phyloP scores from a whole-genome alignment of 2,329 filamentous ascomycete species.

The Cladosporium halotolerans region DNA sequence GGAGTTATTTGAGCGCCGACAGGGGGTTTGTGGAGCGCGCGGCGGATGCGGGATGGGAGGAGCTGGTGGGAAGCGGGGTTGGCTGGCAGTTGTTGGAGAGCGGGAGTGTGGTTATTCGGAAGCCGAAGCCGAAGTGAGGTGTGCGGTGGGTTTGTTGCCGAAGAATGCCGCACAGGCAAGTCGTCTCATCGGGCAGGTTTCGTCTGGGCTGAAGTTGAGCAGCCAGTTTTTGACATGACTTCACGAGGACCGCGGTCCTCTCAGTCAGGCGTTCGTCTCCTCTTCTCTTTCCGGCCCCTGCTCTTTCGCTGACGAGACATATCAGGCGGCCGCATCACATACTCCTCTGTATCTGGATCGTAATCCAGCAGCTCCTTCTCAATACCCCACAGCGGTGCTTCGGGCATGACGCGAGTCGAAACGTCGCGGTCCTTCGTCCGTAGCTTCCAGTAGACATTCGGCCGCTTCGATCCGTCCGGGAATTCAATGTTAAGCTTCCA shows the following conservation, averaged over 20 bases:
- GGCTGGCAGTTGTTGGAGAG: constrained; percentile 71
- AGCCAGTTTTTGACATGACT: background rate
- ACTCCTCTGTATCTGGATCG: constrained; percentile 20
- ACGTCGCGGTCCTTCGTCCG: constrained; percentile 31
- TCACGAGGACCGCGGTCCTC: background rate
- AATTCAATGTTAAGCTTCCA: constrained; percentile 44
- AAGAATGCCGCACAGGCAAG: background rate
- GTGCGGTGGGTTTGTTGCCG: background rate
- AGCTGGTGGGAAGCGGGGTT: constrained; percentile 64
- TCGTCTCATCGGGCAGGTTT: background rate
- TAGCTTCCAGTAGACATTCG: constrained; percentile 40
- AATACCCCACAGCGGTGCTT: constrained; percentile 40
- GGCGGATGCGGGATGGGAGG: constrained; percentile 65
- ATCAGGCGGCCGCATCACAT: constrained; percentile 18
- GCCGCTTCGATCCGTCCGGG: constrained; percentile 28
- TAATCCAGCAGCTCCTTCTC: constrained; percentile 36
- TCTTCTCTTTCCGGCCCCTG: constrained; percentile 11
- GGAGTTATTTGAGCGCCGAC: constrained; percentile 71
- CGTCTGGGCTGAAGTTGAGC: background rate
- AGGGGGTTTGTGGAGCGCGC: constrained; percentile 61
- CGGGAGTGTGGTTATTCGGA: constrained; percentile 70
- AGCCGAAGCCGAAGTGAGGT: constrained; percentile 42
- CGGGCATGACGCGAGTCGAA: constrained; percentile 36
- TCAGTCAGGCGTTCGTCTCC: constrained; percentile 12
- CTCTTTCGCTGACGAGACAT: constrained; percentile 17